Percentiles rank a stretch among this genome's conserved stretches.
These are phyloP conservation scores for Capsella rubella DNA, from an alignment of 441 rosid species.

Conservation along the genomic window DNA sequence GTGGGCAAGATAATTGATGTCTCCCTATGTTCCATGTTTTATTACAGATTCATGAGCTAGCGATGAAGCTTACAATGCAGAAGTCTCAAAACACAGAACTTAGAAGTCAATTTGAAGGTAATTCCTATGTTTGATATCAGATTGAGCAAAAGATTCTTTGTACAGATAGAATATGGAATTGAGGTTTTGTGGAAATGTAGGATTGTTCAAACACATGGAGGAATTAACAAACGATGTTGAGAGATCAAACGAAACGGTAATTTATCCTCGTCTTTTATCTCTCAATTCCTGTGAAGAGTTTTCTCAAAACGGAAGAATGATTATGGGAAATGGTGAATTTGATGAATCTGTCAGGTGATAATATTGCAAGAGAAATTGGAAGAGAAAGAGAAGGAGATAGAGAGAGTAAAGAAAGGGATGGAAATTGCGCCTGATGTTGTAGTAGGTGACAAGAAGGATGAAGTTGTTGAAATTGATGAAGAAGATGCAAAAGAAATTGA, in stretches of 20 bases:
- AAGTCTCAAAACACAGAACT: constrained; percentile 88
- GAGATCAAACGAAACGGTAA: constrained; percentile 88
- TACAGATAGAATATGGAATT: constrained; percentile 9
- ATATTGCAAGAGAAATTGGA: constrained; percentile 75
- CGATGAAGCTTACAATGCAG: constrained; percentile 85
- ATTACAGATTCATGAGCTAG: constrained; percentile 84
- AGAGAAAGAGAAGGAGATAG: constrained; percentile 54
- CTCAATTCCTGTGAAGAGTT: background rate
- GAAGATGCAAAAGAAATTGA: constrained; percentile 34
- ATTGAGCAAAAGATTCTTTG: background rate
- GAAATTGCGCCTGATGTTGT: constrained; percentile 29
- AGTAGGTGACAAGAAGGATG: constrained; percentile 29
- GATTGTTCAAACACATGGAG: constrained; percentile 78
- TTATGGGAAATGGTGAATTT: background rate
- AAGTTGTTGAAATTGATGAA: constrained; percentile 26
- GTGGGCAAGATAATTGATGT: background rate
- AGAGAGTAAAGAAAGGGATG: constrained; percentile 36
- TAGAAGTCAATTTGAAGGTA: constrained; percentile 91
- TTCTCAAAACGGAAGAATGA: background rate
- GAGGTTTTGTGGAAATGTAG: constrained; percentile 55
- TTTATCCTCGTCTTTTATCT: constrained; percentile 19
- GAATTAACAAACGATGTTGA: constrained; percentile 81
- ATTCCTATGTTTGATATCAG: constrained; percentile 23
- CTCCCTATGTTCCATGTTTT: constrained; percentile 24
- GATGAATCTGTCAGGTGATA: constrained; percentile 59